These are phyloP conservation scores for Lanzia echinophila DNA, from an alignment of 2,329 filamentous ascomycete genomes.

Conservation along the genomic window DNA sequence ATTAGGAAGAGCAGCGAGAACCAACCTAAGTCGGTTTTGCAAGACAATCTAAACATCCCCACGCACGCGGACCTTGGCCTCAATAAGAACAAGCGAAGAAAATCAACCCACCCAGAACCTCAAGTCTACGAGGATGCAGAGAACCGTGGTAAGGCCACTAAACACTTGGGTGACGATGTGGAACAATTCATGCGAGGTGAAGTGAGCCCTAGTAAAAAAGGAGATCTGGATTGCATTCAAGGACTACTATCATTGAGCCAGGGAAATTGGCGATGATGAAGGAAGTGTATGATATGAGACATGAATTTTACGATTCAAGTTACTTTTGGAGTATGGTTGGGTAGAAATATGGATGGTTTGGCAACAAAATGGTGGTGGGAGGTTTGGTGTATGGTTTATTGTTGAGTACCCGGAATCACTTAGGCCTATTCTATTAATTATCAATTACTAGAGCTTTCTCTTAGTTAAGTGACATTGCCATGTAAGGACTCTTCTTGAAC, in stretches of 20 bases:
- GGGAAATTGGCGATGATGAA: conserved; percentile 68
- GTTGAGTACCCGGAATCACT: neutral
- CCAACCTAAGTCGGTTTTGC: conserved; percentile 21
- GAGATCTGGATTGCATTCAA: conserved; percentile 82
- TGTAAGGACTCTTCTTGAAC: too few species aligned
- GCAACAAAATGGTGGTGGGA: neutral
- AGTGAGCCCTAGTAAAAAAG: conserved; percentile 63
- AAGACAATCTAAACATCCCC: conserved; percentile 22
- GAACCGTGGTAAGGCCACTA: conserved; percentile 10
- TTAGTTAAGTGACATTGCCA: too few species aligned
- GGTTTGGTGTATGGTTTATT: conserved; percentile 3
- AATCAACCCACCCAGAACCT: conserved; percentile 27
- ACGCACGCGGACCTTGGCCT: conserved; percentile 23
- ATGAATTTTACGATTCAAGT: conserved; percentile 8
- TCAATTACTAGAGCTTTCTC: neutral
- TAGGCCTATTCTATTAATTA: conserved; percentile 2
- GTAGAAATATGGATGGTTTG: neutral
- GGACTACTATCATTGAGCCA: conserved; percentile 84
- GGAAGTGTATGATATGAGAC: neutral
- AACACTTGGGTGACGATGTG: conserved; percentile 51
- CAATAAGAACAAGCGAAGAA: conserved; percentile 19
- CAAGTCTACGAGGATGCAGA: conserved; percentile 49
- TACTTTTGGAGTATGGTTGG: conserved; percentile 6
- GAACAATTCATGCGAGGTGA: conserved; percentile 65
- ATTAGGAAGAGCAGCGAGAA: conserved; percentile 18